Base-by-base conservation (phyloP, 1,139 yeast genomes). In the Blastobotrys capitulatus region DNA sequence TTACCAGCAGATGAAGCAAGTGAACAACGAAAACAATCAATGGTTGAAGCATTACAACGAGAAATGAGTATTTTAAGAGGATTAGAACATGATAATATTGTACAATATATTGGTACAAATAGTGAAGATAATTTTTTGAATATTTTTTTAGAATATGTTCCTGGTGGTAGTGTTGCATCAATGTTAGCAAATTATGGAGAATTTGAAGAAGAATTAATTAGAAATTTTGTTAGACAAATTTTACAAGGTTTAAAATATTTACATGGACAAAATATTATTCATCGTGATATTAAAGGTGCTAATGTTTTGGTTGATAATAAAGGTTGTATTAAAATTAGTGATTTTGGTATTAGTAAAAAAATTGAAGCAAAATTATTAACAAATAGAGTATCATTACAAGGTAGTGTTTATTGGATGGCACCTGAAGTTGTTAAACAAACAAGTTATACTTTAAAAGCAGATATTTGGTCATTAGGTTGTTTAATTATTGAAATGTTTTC, bases 371-470 rank as follows among this genome's bases (percentile, higher is more conserved):
- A 83, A 38, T 81, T 83, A 31, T 68, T 82, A 45, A 89, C 92
- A 53, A 86, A 90, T 63, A 76, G 98, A 61, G 86, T 92, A 39
- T 92, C 98, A 0, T 89, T 92, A 79, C 97, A 96, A 0, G 99
- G 99, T 5, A 94, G 98, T 0, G 98, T 98, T 0, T 94, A 90
- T 66, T 94, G 99, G 99, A 94, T 94, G 99, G 98, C 98, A 0
- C 98, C 98, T 0, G 98, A 92, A 66, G 98, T 92, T 20, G 92
- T 92, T 40, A 79, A 90, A 64, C 97, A 92, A 65, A 85, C 85
- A 18, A 75, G 84, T 1, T 88, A 88, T 66, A 86, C 87, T 60
- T 79, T 80, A 46, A 88, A 86, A 67, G 96, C 94, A 0, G 96
- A 88, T 65, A 86, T 88, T 12, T 88, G 96, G 96, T 86, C 95